A percentile compares a stretch with the other conserved stretches of the same genome.
Evolutionary conservation across 805 yeast species (phyloP).

Genomic region (Suhomyces tanzawaensis): DNA sequence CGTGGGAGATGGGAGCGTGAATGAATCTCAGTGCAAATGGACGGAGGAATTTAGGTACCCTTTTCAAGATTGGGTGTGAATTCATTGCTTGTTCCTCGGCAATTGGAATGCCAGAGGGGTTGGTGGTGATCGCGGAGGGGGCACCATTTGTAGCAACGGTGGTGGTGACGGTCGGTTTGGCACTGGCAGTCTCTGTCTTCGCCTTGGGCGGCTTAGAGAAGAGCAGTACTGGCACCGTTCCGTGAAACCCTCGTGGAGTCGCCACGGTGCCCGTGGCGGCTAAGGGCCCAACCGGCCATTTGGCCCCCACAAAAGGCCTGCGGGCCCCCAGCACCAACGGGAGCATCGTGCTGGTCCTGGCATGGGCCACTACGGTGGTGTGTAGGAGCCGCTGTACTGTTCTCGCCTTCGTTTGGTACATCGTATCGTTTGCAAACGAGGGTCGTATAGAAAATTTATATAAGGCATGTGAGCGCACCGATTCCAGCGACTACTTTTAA

Average conservation of each 20-base stretch:
- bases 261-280: no score
- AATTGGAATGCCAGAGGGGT: neutral
- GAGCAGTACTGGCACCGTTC: no score
- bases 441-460: neutral
- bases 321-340: no score
- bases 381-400: no score
- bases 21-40: constrained; percentile 50
- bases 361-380: no score
- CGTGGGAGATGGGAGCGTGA: constrained; percentile 57
- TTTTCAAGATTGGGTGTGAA: constrained; percentile 26
- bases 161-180: neutral
- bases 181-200: neutral
- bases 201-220: neutral
- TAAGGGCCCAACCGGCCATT: no score
- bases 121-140: neutral
- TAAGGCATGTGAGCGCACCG: neutral
- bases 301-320: no score
- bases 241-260: no score
- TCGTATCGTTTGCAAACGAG: neutral
- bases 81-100: constrained; percentile 1
- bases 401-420: neutral
- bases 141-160: neutral
- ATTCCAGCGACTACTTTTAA: neutral
- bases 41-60: constrained; percentile 49
- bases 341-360: no score